Base-by-base conservation (phyloP, 768 basidiomycete genomes). In the Cyathus striatus region DNA sequence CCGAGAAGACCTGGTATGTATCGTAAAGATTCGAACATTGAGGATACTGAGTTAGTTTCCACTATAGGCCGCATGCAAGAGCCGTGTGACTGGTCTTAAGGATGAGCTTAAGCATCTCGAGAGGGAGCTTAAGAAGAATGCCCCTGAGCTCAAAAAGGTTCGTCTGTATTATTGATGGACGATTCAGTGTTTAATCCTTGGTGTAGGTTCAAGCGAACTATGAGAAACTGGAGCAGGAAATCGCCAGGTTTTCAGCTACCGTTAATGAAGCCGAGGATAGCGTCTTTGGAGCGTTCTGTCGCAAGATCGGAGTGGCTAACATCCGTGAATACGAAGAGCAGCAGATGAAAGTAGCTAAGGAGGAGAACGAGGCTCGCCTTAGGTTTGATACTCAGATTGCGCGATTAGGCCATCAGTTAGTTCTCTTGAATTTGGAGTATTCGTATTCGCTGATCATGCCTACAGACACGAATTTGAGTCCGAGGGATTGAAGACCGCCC, bases 261-360 rank as follows among this genome's bases (percentile, higher is more conserved):
- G 72, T 97, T 53, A 75, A 92, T 49, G 70, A 66, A 5, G 91
- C 88, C 0, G 96, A 97, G 57, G 89, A 91, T 54, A 68, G 68
- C 2, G 65, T 94, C 10, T 98, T 94, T 56, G 67, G 62, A 1
- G 60, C 65, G 3, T 97, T 99, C 66, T 97, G 94, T 57, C 59
- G 63, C 26, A 76, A 79, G 51, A 92, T 97, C 50, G 76, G 80
- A 7, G 84, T 96, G 5, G 59, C 65, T 13, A 83, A 83, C 62
- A 91, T 99, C 49, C 80, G 94, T 21, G 90, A 94, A 52, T 99
- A 94, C 58, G 95, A 98, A 62, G 87, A 91, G 57, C 80, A 86
- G 17, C 91, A 95, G 55, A 69, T 97, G 23, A 88, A 85, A 60
- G 78, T 89, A 18, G 90, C 89, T 0, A 85, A 92, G 61, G 88